Evolutionary conservation across 768 basidiomycete species (phyloP), one percentile per base, ranked within the genome.

Genomic region (Phanerochaete carnosa): DNA sequence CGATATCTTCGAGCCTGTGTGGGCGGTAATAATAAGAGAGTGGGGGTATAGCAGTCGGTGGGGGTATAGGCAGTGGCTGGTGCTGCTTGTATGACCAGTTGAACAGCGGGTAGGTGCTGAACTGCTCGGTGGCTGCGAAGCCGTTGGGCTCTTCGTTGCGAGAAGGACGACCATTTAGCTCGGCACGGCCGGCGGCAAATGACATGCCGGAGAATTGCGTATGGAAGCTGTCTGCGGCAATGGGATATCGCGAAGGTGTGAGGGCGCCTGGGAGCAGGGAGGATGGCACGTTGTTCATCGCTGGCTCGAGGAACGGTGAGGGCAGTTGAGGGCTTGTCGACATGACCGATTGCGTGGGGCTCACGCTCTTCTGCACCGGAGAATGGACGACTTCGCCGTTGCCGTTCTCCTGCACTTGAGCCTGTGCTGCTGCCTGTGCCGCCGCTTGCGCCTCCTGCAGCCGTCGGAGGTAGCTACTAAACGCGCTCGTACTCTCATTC

Each of bases 1-100:
- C 89, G 56, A 95, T 84, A 61, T 90, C 87, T 68, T 94, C 90
- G 49, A 96, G 77, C 33, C 89, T 80, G 68, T 87, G 88, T 1
- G 88, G 82, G n/a, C 87, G 83, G 69, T 86, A 88, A 70, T 87
- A 88, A 68, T 83, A 83, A 0, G 87, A 87, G 30, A 92, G 80
- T n/a, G 89, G 84, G 25, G 81, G 79, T 29, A 81, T 70, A 55
- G 68, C 69, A 23, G 71, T 68, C 16, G 85, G 84, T 13, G 74
- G 65, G 35, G 73, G 74, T 43, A 83, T 73, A 19, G 80, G 75
- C 28, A 79, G 76, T 15, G 76, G 63, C 63, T 84, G 83, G 58
- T 85, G 83, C 61, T 87, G 84, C 64, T 85, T 86, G 75, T 85
- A 88, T 7, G 86, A 82, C 88, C 87, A 89, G 66, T 85, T 86